phyloP scores from a whole-genome alignment of 805 yeast genomes.

The Candida piceae region DNA sequence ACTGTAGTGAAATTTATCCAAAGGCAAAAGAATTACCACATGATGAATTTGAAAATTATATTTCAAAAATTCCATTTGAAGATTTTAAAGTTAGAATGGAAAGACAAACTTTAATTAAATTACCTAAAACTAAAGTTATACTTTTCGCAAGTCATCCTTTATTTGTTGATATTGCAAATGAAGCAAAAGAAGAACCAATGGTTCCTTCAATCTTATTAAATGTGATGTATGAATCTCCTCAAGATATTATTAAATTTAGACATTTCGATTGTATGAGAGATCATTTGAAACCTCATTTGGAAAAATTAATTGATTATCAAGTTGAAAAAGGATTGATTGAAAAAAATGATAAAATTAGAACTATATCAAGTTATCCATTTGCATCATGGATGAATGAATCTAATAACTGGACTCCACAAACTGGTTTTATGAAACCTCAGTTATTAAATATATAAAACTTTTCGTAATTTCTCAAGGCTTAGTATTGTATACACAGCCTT shows the following conservation, averaged over 20 bases:
- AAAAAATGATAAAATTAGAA: conserved; percentile 23
- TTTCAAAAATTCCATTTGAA: conserved; percentile 31
- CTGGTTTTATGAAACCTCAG: too few relatives aligned
- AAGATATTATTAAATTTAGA: conserved; percentile 41
- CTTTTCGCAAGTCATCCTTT: conserved; percentile 27
- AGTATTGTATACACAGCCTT: too few relatives aligned
- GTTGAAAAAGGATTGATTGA: conserved; percentile 34
- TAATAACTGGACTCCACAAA: conserved; percentile 3
- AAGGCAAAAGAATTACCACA: conserved; percentile 36
- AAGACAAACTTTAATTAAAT: conserved; percentile 40
- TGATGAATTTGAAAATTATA: conserved; percentile 26
- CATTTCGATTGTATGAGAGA: conserved; percentile 39
- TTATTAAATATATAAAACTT: too few relatives aligned
- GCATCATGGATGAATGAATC: conserved; percentile 16
- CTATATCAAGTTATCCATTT: conserved; percentile 19
- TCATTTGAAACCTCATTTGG: conserved; percentile 36
- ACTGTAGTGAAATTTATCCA: conserved; percentile 23
- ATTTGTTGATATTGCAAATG: conserved; percentile 34
- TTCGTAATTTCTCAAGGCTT: too few relatives aligned
- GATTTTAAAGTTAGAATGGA: conserved; percentile 43
- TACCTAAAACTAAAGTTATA: conserved; percentile 36
- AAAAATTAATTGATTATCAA: conserved; percentile 36
- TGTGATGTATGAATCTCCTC: conserved; percentile 42
- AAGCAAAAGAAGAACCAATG: conserved; percentile 43
- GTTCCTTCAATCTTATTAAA: conserved; percentile 39